Conservation (phyloP, 345 rosid genomes). For the Salix exigua region DNA sequence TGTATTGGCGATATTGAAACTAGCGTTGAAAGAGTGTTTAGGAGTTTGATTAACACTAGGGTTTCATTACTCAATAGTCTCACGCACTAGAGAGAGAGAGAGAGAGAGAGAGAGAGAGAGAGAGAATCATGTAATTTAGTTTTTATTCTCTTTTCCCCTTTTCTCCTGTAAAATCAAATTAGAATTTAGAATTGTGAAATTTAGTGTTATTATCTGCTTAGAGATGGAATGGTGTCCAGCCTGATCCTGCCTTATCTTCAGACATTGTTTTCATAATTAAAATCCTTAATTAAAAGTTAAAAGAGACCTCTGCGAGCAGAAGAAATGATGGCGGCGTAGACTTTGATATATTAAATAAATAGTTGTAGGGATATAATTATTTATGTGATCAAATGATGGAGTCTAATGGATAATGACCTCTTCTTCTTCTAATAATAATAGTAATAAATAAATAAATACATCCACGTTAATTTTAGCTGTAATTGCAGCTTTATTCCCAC, state of each 20-base stretch:
- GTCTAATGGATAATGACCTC: not conserved
- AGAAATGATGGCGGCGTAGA: not conserved
- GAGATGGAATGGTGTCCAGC: slow-evolving; percentile 7
- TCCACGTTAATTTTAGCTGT: not conserved
- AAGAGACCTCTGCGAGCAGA: not conserved
- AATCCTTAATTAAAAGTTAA: not conserved
- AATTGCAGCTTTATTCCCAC: not conserved
- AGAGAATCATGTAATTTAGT: not conserved
- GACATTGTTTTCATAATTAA: no score
- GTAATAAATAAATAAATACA: not conserved
- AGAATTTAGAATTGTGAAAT: slow-evolving; percentile 1
- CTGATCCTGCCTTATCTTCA: not conserved
- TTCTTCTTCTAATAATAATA: no score
- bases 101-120: not conserved
- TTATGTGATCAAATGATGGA: not conserved
- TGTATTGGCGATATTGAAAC: slow-evolving; percentile 36
- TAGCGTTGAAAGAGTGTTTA: slow-evolving; percentile 39
- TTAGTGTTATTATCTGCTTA: not conserved
- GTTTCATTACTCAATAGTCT: slow-evolving; percentile 56
- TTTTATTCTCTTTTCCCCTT: not conserved
- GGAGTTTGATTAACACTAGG: slow-evolving; percentile 52
- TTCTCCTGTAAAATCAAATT: not conserved
- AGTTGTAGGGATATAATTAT: not conserved
- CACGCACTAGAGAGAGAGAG: slow-evolving; percentile 18
- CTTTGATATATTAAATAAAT: not conserved